Conservation (phyloP, 2,329 filamentous ascomycete species). For the Metarhizium anisopliae region DNA sequence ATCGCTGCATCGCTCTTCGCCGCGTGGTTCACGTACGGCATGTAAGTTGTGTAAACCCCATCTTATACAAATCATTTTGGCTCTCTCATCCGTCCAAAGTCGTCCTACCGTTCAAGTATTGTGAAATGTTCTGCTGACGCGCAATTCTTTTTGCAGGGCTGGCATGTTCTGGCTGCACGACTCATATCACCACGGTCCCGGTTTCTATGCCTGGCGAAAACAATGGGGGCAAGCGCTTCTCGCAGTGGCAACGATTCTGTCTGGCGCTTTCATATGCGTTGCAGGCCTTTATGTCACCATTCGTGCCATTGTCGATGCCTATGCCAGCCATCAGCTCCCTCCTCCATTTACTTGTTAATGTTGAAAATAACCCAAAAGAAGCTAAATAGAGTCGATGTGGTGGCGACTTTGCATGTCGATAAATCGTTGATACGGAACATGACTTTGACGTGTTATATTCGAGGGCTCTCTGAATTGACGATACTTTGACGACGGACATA, state of each 20-base stretch:
- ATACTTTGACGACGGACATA: too few relatives aligned
- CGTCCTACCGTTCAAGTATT: not conserved
- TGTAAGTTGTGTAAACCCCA: conserved; percentile 13
- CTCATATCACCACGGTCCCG: conserved; percentile 31
- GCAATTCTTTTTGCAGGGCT: conserved; percentile 15
- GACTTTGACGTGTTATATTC: too few relatives aligned
- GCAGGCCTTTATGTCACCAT: conserved; percentile 41
- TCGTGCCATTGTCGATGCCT: conserved; percentile 18
- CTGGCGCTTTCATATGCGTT: conserved; percentile 38
- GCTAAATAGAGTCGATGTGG: not conserved
- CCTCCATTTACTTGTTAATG: conserved; percentile 9
- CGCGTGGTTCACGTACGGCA: conserved; percentile 44
- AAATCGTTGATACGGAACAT: too few relatives aligned
- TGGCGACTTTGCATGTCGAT: too few relatives aligned
- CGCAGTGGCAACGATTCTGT: conserved; percentile 31
- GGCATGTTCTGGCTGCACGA: conserved; percentile 45
- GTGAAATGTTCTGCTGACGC: not conserved
- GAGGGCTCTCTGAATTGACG: too few relatives aligned
- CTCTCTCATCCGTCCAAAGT: not conserved
- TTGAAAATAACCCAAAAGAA: not conserved
- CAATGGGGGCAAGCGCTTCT: conserved; percentile 29
- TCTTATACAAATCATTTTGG: not conserved
- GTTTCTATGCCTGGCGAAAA: conserved; percentile 26
- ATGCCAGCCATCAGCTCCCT: conserved; percentile 8
- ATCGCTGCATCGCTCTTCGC: conserved; percentile 42